phyloP scores from a whole-genome alignment of 208 protist species.

The Tritrichomonas foetus region DNA sequence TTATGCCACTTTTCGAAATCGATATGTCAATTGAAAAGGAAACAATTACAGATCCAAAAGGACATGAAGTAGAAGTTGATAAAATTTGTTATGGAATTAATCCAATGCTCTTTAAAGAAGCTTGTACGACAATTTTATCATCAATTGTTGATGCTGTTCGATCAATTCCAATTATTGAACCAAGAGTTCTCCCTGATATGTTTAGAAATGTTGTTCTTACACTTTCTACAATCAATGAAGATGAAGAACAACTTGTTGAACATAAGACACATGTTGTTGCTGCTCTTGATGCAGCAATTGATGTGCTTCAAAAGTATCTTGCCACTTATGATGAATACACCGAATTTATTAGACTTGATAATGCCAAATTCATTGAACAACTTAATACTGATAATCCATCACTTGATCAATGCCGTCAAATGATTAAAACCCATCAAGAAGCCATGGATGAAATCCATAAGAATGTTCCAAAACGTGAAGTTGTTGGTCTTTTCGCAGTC shows the following conservation, averaged over 20 bases:
- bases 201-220: conserved; percentile 16
- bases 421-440: conserved; percentile 6
- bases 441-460: neutral
- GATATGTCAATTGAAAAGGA: conserved; percentile 40
- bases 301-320: neutral
- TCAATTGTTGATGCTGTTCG: conserved; percentile 40
- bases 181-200: conserved; percentile 13
- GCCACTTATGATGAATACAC: neutral
- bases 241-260: conserved; percentile 10
- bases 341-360: neutral
- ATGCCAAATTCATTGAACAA: neutral
- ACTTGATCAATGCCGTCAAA: neutral
- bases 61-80: neutral
- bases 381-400: neutral
- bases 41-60: no score
- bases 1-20: conserved; percentile 37
- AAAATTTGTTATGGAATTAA: conserved; percentile 39
- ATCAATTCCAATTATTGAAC: conserved; percentile 37
- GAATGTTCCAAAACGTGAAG: conserved; percentile 13
- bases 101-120: neutral
- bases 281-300: neutral
- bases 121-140: neutral
- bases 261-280: neutral
- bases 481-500: neutral
- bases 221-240: conserved; percentile 33